A percentile compares a stretch with the other conserved stretches of the same genome.
These are phyloP conservation scores for Citrus medica DNA, from an alignment of 345 rosid species.

Conservation along the genomic window DNA sequence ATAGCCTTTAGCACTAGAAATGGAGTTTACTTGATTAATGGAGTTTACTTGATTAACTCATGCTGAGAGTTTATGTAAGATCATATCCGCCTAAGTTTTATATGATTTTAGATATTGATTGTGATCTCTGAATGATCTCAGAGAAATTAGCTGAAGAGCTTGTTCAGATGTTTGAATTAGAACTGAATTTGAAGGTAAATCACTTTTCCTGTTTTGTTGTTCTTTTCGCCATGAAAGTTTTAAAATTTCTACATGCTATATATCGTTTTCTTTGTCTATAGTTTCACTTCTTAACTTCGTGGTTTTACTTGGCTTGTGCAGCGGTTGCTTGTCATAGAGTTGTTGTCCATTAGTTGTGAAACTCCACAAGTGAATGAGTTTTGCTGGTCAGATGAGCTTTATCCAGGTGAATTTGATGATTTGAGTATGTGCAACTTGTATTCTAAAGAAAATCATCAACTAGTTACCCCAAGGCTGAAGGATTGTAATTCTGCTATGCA, in stretches of 20 bases:
- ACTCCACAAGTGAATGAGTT: conserved; percentile 29
- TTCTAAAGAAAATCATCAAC: conserved; percentile 42
- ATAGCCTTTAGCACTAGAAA: background rate
- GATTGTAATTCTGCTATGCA: conserved; percentile 28
- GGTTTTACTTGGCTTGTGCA: conserved; percentile 25
- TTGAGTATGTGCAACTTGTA: conserved; percentile 51
- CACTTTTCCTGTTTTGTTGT: background rate
- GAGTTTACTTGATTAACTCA: background rate
- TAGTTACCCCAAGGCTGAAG: conserved; percentile 44
- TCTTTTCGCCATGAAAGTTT: background rate
- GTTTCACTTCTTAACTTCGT: background rate
- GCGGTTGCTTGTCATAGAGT: conserved; percentile 61
- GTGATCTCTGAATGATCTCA: conserved; percentile 28
- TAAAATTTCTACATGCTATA: conserved; percentile 2
- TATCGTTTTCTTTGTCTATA: background rate
- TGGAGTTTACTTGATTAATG: background rate
- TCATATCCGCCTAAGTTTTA: background rate
- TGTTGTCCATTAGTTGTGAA: conserved; percentile 47
- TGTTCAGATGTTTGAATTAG: conserved; percentile 68
- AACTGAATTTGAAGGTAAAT: conserved; percentile 71
- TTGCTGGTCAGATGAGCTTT: conserved; percentile 69
- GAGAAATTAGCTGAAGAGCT: conserved; percentile 76
- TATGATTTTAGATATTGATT: background rate
- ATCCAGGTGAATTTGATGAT: conserved; percentile 65
- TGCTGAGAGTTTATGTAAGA: background rate